Conservation (phyloP, 108 stramenopile species). For the Fragilariopsis cylindrus region DNA sequence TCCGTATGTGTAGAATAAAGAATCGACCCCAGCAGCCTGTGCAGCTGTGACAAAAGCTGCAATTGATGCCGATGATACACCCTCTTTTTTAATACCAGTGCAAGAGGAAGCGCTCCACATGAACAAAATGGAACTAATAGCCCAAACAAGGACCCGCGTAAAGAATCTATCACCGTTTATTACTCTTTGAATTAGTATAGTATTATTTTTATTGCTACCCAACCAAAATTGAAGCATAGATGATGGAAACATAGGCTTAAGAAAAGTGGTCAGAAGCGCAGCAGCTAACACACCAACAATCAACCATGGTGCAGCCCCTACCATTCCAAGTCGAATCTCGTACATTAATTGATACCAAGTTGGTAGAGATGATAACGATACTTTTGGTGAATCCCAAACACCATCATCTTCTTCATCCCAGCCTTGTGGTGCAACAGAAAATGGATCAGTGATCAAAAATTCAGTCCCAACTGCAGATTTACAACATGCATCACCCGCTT, state of each 20-base stretch:
- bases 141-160: too few species aligned
- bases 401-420: constrained; percentile 43
- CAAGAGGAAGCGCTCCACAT: too few species aligned
- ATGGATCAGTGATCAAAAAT: constrained; percentile 2
- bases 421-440: constrained; percentile 5
- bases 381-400: constrained; percentile 24
- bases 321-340: constrained; percentile 14
- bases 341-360: not conserved
- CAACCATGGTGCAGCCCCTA: constrained; percentile 21
- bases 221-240: constrained; percentile 1
- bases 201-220: constrained; percentile 1
- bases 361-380: not conserved
- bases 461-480: constrained; percentile 1
- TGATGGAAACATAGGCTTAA: constrained; percentile 9
- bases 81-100: too few species aligned
- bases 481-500: constrained; percentile 11
- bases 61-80: too few species aligned
- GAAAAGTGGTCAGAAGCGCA: constrained; percentile 16
- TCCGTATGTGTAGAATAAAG: too few species aligned
- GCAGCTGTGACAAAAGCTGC: too few species aligned
- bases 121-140: too few species aligned
- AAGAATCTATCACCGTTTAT: too few species aligned
- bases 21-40: too few species aligned
- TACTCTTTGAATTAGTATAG: too few species aligned
- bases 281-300: constrained; percentile 10